Percentiles rank a stretch among this genome's conserved stretches.
Evolutionary conservation across 2,329 filamentous ascomycete genomes (phyloP).

Genomic region (Aspergillus candidus): DNA sequence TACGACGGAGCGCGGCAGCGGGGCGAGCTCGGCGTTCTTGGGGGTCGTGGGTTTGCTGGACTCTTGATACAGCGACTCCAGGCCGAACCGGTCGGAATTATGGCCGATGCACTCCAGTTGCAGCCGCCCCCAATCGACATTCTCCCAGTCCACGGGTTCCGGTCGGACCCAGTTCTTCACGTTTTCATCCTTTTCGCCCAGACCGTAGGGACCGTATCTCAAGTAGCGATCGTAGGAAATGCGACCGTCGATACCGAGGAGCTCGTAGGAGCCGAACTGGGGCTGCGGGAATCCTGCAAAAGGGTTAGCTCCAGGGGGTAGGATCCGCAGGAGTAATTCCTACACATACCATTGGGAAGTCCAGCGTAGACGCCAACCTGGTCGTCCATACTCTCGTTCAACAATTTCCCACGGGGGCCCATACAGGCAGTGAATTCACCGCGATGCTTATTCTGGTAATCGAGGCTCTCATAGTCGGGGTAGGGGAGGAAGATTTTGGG

Average conservation of each 20-base stretch:
- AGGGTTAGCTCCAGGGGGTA: slow-evolving; percentile 29
- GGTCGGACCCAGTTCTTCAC: slow-evolving; percentile 14
- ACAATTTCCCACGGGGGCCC: slow-evolving; percentile 49
- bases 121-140: slow-evolving; percentile 63
- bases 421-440: slow-evolving; percentile 59
- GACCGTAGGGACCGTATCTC: slow-evolving; percentile 54
- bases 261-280: slow-evolving; percentile 56
- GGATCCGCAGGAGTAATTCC: slow-evolving; percentile 19
- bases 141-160: slow-evolving; percentile 46
- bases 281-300: slow-evolving; percentile 51
- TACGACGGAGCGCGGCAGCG: slow-evolving; percentile 62
- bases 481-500: slow-evolving; percentile 63
- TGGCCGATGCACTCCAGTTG: slow-evolving; percentile 59
- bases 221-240: slow-evolving; percentile 62
- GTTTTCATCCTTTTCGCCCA: slow-evolving; percentile 20
- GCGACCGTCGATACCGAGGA: slow-evolving; percentile 55
- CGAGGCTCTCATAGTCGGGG: slow-evolving; percentile 58
- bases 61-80: too few relatives aligned
- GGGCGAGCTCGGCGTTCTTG: slow-evolving; percentile 12
- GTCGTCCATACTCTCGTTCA: slow-evolving; percentile 55
- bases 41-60: slow-evolving; percentile 18
- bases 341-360: slow-evolving; percentile 19
- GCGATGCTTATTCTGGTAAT: slow-evolving; percentile 52
- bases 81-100: slow-evolving; percentile 58
- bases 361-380: slow-evolving; percentile 54